Conservation (phyloP, 257 asterid species). For the Solanum clarkiae region DNA sequence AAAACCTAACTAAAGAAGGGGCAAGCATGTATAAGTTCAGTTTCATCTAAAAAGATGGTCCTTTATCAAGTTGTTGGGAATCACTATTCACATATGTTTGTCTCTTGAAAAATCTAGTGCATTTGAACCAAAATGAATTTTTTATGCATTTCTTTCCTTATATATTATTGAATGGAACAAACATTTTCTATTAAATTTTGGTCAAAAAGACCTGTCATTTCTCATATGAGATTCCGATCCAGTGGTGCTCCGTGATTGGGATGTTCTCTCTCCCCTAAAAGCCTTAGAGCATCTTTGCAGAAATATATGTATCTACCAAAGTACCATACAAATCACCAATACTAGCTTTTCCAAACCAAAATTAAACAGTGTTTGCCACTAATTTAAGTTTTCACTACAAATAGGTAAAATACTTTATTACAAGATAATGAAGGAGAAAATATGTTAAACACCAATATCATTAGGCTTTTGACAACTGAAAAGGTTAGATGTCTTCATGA, state of each 20-base stretch:
- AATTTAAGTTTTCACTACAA: conserved; percentile 4
- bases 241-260: conserved; percentile 61
- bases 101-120: conserved; percentile 8
- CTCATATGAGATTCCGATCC: conserved; percentile 85
- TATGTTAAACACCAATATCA: conserved; percentile 9
- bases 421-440: conserved; percentile 12
- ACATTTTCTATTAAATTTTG: neutral
- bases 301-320: conserved; percentile 1
- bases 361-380: conserved; percentile 8
- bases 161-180: conserved; percentile 24
- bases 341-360: neutral
- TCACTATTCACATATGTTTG: conserved; percentile 15
- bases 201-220: conserved; percentile 46
- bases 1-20: neutral
- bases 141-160: conserved; percentile 13
- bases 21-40: conserved; percentile 14
- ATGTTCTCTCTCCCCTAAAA: conserved; percentile 38
- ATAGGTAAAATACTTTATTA: conserved; percentile 7
- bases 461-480: conserved; percentile 29
- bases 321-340: conserved; percentile 14
- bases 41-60: conserved; percentile 20
- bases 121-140: conserved; percentile 8
- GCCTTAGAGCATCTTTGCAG: conserved; percentile 58
- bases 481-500: conserved; percentile 6
- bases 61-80: conserved; percentile 19